Conservation (phyloP, 1,284 basidiomycete genomes). For the Singerocomus inundabilis region DNA sequence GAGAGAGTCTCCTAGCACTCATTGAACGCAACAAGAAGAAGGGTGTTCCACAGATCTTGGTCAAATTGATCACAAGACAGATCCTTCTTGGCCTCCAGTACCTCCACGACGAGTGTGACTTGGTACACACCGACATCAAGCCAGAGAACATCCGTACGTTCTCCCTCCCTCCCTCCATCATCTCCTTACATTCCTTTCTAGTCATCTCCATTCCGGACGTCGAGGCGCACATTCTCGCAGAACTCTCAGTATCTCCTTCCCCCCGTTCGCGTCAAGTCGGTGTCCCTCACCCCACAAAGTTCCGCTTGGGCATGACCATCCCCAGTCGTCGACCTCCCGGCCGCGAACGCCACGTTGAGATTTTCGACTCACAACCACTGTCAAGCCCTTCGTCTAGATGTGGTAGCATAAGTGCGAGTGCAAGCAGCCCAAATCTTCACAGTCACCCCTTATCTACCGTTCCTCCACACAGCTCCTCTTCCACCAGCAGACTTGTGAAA, state of each 20-base stretch:
- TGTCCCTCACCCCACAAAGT: conserved; percentile 56
- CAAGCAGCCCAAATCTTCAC: conserved; percentile 34
- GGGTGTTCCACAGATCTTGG: conserved; percentile 77
- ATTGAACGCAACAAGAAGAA: conserved; percentile 86
- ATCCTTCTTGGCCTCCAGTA: conserved; percentile 87
- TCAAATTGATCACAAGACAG: conserved; percentile 82
- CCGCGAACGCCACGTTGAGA: conserved; percentile 66
- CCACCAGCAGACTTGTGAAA: conserved; percentile 1
- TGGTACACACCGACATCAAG: conserved; percentile 89
- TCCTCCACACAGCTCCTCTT: conserved; percentile 5
- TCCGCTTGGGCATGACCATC: conserved; percentile 57
- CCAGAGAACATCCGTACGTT: conserved; percentile 80
- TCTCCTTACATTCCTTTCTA: conserved; percentile 29
- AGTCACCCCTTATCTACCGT: conserved; percentile 16
- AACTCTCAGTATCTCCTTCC: conserved; percentile 62
- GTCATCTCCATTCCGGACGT: conserved; percentile 77
- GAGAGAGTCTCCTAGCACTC: conserved; percentile 82
- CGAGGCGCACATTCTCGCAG: conserved; percentile 65
- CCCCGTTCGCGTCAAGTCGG: conserved; percentile 71
- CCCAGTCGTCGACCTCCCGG: conserved; percentile 45
- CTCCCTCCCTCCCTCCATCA: conserved; percentile 19
- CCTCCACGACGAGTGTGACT: conserved; percentile 85
- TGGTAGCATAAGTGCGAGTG: conserved; percentile 40
- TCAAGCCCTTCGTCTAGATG: conserved; percentile 54
- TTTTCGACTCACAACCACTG: conserved; percentile 74